Base-by-base conservation (phyloP, 176 grass and related monocot species). In the Zizania latifolia region DNA sequence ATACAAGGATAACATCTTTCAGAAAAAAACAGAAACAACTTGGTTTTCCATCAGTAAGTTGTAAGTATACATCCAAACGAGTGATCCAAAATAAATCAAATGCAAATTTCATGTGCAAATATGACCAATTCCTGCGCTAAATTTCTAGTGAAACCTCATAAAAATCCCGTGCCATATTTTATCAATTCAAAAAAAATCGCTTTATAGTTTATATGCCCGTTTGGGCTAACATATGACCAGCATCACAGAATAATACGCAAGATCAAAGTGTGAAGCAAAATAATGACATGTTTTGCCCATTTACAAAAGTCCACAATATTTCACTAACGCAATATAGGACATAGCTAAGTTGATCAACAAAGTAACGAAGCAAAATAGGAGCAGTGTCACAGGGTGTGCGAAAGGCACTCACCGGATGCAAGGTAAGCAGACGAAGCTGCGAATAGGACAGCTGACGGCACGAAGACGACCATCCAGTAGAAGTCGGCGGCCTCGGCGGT, bases 391-490 rank as follows among this genome's bases (percentile, higher is more conserved):
- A 75, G 13, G 10, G 45, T 68, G 17, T 36, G 22, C 65, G 9
- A 57, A 40, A 8, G 58, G 5, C 19, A 13, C 74, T 76, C 69
- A 94, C 95, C 95, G 44, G 95, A 76, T 26, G 92, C 36, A 74
- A 99, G 91, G 51, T 92, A 90, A 29, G 85, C 75, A 4, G 70
- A 54, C 16, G 95, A 99, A 16, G 68, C 72, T n/a, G 82, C 62
- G 72, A 92, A 99, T 33, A 94, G 48, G 73, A 94, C 58, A 13
- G 84, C 76, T 0, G 89, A 90, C 0, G 95, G 95, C 44, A 99
- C 65, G 59, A 99, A 99, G 19, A 92, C 95, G 64, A 99, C 95
- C 66, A 99, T 81, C 95, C 95, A 94, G 71, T 92, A 99, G 82
- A 94, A 99, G 48, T 94, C 89, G 13, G 89, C 91, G 44, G 91